phyloP scores from a whole-genome alignment of 352 stramenopile genomes.

The Globisporangium cylindrosporum region DNA sequence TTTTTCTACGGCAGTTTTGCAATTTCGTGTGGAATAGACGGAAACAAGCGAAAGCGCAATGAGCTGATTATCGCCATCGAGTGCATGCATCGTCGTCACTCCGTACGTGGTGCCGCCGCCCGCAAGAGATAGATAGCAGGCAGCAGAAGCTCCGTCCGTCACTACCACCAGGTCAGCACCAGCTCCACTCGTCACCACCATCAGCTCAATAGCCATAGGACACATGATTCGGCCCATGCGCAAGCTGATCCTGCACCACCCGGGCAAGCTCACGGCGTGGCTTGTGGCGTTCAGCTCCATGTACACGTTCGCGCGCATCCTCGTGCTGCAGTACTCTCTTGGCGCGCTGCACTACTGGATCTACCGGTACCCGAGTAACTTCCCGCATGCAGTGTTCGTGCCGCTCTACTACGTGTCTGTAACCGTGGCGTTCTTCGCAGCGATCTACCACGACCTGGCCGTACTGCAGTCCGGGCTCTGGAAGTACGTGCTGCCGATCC shows the following conservation, averaged over 20 bases:
- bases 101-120: neutral
- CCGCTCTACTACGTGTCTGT: constrained; percentile 51
- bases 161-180: neutral
- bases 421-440: constrained; percentile 29
- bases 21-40: neutral
- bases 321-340: constrained; percentile 50
- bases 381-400: constrained; percentile 52
- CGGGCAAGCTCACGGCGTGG: constrained; percentile 40
- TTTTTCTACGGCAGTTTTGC: neutral
- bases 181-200: neutral
- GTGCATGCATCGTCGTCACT: constrained; percentile 1
- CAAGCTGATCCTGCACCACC: constrained; percentile 64
- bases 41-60: neutral
- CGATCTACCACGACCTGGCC: constrained; percentile 42
- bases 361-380: constrained; percentile 49
- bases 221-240: constrained; percentile 29
- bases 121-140: neutral
- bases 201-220: neutral
- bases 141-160: neutral
- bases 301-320: constrained; percentile 70
- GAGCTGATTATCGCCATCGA: neutral
- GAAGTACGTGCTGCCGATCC: constrained; percentile 66
- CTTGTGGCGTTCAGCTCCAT: constrained; percentile 55
- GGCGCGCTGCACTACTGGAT: constrained; percentile 51
- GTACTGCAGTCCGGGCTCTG: constrained; percentile 33